Evolutionary conservation across 768 basidiomycete genomes (phyloP).

Genomic region (Rhodosporidiobolus sp.): DNA sequence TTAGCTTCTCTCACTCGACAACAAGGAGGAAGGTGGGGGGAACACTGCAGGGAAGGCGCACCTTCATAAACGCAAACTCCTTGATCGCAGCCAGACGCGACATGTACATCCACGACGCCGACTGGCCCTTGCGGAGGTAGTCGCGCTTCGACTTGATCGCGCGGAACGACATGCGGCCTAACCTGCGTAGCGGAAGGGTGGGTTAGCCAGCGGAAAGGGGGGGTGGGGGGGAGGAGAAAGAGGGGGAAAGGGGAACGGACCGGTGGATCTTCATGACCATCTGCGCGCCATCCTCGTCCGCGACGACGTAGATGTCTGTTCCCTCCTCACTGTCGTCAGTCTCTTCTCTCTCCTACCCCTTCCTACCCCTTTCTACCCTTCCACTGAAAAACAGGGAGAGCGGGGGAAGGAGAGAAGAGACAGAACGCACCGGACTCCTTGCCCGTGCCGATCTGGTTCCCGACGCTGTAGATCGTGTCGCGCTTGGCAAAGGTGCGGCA

Average conservation of each 20-base stretch:
- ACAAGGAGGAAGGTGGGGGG: not conserved
- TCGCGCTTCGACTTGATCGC: conserved; percentile 95
- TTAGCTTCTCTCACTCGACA: not conserved
- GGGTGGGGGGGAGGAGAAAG: not conserved
- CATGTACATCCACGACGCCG: conserved; percentile 99
- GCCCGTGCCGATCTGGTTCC: conserved; percentile 96
- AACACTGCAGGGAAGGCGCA: conserved; percentile 46
- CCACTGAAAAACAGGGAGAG: not conserved
- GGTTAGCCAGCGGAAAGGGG: not conserved
- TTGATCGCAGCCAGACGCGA: conserved; percentile 92
- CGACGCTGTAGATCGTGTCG: conserved; percentile 82
- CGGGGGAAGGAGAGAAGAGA: not conserved
- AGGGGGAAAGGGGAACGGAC: conserved; percentile 51
- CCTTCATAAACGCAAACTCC: conserved; percentile 99
- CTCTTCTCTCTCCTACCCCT: not conserved
- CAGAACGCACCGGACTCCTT: conserved; percentile 77
- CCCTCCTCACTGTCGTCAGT: not conserved
- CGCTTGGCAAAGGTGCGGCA: conserved; percentile 88
- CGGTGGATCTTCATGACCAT: conserved; percentile 92
- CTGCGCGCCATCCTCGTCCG: conserved; percentile 74
- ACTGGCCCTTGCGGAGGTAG: conserved; percentile 90
- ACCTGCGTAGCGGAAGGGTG: conserved; percentile 53
- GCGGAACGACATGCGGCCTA: conserved; percentile 96
- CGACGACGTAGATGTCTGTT: conserved; percentile 83
- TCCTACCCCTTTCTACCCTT: too few species aligned